Conservation (phyloP, 306 rosid genomes). For the Astragalus glycyphyllos region DNA sequence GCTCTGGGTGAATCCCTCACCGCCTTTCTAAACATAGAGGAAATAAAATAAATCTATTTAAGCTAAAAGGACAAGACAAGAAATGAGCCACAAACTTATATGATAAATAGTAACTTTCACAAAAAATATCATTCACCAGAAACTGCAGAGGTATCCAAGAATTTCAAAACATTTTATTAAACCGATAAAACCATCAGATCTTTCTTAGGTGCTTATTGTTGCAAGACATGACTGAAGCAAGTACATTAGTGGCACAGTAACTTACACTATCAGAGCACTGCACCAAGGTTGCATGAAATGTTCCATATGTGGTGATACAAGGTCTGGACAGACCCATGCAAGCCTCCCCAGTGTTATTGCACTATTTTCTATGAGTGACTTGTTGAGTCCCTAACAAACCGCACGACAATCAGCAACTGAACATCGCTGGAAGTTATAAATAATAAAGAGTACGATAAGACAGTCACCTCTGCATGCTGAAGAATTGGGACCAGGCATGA, state of each 20-base stretch:
- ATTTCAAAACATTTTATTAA: background rate
- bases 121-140: constrained; percentile 7
- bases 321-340: constrained; percentile 98
- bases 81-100: constrained; percentile 17
- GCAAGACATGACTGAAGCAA: constrained; percentile 4
- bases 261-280: constrained; percentile 88
- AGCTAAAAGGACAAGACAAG: constrained; percentile 15
- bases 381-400: constrained; percentile 74
- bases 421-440: constrained; percentile 35
- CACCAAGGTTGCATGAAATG: constrained; percentile 99
- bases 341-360: constrained; percentile 99
- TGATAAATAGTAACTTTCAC: constrained; percentile 3
- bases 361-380: constrained; percentile 89
- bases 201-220: background rate
- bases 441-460: constrained; percentile 21
- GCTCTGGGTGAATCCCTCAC: background rate
- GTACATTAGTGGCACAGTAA: constrained; percentile 15
- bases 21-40: background rate
- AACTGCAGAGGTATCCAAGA: background rate
- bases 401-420: constrained; percentile 42
- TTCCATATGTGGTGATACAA: constrained; percentile 96
- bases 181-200: background rate
- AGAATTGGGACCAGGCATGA: constrained; percentile 89
- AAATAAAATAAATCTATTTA: constrained; percentile 11
- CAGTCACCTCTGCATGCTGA: constrained; percentile 82